Percentiles rank a stretch among this genome's conserved stretches.
Evolutionary conservation across 805 yeast species (phyloP).

Genomic region (Nakazawaea populi): DNA sequence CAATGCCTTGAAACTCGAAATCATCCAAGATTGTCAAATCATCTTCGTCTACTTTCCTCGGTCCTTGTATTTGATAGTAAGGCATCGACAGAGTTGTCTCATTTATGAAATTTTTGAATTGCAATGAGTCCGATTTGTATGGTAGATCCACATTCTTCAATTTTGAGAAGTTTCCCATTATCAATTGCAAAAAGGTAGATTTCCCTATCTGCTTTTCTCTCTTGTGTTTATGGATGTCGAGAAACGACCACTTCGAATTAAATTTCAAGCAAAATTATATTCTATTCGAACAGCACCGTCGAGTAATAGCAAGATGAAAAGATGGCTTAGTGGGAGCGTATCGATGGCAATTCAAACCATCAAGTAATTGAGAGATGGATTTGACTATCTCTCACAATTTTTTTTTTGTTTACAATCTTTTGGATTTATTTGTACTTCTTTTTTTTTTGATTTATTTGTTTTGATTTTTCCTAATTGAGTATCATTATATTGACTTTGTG

Average conservation of each 20-base stretch:
- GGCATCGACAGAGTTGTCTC: not conserved
- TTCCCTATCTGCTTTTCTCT: no score
- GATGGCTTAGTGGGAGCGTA: not conserved
- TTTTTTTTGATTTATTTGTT: not conserved
- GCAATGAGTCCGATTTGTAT: not conserved
- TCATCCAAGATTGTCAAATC: conserved; percentile 9
- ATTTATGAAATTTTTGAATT: not conserved
- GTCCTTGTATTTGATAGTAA: not conserved
- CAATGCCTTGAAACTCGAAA: conserved; percentile 7
- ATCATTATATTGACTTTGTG: not conserved
- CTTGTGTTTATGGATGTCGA: no score
- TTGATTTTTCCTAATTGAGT: not conserved
- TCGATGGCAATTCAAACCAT: not conserved
- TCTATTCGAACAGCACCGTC: no score
- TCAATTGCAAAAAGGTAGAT: not conserved
- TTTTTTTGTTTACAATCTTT: not conserved
- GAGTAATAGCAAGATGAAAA: no score
- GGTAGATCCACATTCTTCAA: conserved; percentile 4
- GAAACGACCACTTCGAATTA: no score
- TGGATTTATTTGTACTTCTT: not conserved
- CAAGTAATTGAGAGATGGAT: not conserved
- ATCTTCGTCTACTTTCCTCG: not conserved
- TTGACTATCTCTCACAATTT: not conserved
- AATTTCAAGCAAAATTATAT: no score
- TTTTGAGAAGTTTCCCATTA: conserved; percentile 1